Evolutionary conservation across 192 early-diverging fungal genomes (phyloP), one percentile per base, ranked within the genome.

Genomic region (Funneliformis mosseae): DNA sequence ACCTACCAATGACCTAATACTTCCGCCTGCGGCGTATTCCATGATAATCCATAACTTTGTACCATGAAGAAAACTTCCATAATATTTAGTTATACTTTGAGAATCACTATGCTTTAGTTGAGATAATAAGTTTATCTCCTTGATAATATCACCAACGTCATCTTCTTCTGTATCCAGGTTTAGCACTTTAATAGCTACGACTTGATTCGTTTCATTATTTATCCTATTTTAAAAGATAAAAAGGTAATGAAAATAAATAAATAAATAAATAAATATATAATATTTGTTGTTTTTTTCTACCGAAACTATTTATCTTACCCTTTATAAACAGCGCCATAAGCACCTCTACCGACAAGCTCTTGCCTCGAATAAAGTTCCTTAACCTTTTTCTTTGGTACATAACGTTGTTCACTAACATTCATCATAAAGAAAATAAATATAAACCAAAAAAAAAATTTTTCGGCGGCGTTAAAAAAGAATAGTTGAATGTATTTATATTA

Each of bases 11-110:
- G 88, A 86, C 74, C 94, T 84, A 48, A 99, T 89, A 78, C 95
- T 98, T 68, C 98, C 98, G 39, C 96, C 98, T 8, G 90, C 96
- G 8, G 96, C 96, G 88, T 95, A 97, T 80, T 99, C 98, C 96
- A 99, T 98, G 77, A 99, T 91, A 79, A 99, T 94, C 97, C 98
- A 99, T 60, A 99, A 88, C 77, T 96, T 97, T 27, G 96, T 96
- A 23, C 93, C 95, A 80, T 95, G 91, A 48, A 98, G 83, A 67
- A 95, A 92, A 60, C 93, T 94, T 45, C 95, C 97, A 87, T 97
- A 94, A 83, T 99, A 99, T 66, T 92, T 91, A 1, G 97, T 98
- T 78, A 98, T 97, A 84, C 96, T 92, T 45, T 93, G 89, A 38
- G 96, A 97, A 81, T 93, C 93, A 66, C 92, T 92, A 76, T 88